Evolutionary conservation across 192 early-diverging fungal species (phyloP), one percentile per base, ranked within the genome.

Genomic region (Coemansia sp.): DNA sequence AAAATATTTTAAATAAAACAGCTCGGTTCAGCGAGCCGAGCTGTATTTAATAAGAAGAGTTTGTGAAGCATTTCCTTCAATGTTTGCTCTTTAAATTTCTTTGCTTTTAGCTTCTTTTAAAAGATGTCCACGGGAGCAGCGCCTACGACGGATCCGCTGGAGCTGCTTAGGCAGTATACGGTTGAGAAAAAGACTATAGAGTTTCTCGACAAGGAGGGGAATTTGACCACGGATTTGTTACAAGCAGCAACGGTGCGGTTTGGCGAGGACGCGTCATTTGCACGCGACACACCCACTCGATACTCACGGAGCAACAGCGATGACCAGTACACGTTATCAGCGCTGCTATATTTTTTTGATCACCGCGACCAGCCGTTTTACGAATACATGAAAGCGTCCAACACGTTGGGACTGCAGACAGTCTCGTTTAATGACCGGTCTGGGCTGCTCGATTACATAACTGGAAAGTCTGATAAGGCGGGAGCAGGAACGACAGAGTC

Each of bases 341-440:
- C 91, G 2, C 73, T 95, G 3, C 63, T 93, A 35, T 86, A 85
- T 61, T 84, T 91, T 23, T 76, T 88, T 9, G 79, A 82, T 50
- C 80, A 87, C 53, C 69, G 79, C 13, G 68, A 84, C 36, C 66
- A 84, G 47, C 84, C 83, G 51, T 87, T 88, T 18, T 71, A 87
- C 49, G 82, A 83, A 49, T 95, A 93, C 70, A 81, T 91, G 43
- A 81, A 86, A 53, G 75, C 79, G 53, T 70, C 82, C 45, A 80
- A 79, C 40, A 67, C 72, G 6, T 73, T 82, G 50, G 82, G 80
- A 5, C 74, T 86, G 33, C 82, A 80, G 20, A 81, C 83, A 15
- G 83, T 95, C 26, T 86, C 84, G 0, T 87, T 91, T 59, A 72
- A 88, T 39, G 91, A 94, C 65, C 79, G 88, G 44, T 73, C 69